These are phyloP conservation scores for Pseudogymnoascus sp. DNA, from an alignment of 2,329 filamentous ascomycete species.

Conservation along the genomic window DNA sequence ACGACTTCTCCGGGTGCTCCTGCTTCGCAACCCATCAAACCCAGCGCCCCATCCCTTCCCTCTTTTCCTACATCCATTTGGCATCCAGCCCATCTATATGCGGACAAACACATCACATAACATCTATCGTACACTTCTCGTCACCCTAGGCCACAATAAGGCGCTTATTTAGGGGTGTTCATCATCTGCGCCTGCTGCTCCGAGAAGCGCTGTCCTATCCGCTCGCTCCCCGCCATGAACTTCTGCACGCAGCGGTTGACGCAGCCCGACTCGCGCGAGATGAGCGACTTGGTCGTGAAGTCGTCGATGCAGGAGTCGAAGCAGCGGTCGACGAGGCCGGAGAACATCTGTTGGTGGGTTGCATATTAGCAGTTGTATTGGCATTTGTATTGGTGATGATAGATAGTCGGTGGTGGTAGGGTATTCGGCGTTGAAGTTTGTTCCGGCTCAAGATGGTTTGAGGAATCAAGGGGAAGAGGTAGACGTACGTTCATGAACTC, in stretches of 20 bases:
- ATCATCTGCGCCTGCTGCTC: conserved; percentile 58
- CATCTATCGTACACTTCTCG: not conserved
- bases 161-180: conserved; percentile 13
- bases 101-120: not conserved
- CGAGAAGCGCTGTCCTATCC: conserved; percentile 83
- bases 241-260: conserved; percentile 94
- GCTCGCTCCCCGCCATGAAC: conserved; percentile 84
- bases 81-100: not conserved
- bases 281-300: conserved; percentile 94
- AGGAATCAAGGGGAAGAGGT: not conserved
- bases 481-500: conserved; percentile 89
- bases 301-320: conserved; percentile 97
- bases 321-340: conserved; percentile 74
- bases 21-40: not conserved
- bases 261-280: conserved; percentile 81
- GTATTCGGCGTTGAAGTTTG: conserved; percentile 2
- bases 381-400: not conserved
- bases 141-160: not conserved
- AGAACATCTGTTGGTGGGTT: conserved; percentile 45
- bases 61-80: not conserved
- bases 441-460: not conserved
- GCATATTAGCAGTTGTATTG: conserved; percentile 13
- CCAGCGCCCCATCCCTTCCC: not conserved
- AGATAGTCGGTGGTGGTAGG: not conserved
- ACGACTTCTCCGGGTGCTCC: not conserved